Evolutionary conservation across 129 eudicot species (phyloP), one percentile per base, ranked within the genome.

Genomic region (Pseudognaphalium luteoalbum): DNA sequence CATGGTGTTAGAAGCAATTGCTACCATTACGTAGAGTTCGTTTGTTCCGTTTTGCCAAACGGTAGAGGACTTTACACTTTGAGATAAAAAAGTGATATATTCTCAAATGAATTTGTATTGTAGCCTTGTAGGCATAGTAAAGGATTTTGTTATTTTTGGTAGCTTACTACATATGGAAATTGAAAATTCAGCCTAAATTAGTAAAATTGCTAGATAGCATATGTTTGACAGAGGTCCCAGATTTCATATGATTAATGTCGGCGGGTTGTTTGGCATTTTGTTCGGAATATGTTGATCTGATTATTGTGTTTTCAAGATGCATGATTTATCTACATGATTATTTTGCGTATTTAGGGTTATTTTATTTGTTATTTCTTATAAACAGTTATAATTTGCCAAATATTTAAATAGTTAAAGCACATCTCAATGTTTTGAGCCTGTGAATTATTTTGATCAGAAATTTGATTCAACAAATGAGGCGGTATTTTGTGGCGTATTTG

Each of bases 401-500:
- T 11, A 39, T 39, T 1, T 8, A 66, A 66, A 66, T 22, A 19
- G 20, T 66, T 19, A 72, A 56, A 20, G 1, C 37, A 20, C 34
- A 10, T 59, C 35, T 57, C 14, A 19, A 20, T 79, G 57, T 77
- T 78, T 78, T 82, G 22, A 68, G 41, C 76, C 34, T 83, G 83
- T 65, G 75, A 74, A 71, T 79, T 71, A 80, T 83, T 86, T 65
- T 79, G 63, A 77, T 81, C 85, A 94, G 98, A 91, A 94, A 83
- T 94, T 94, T 81, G 66, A 83, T 64, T 85, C 93, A 59, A 84
- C 83, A 47, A 73, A 82, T 16, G 96, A 91, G 22, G 80, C 92
- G 29, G 80, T 90, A 56, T 94, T 94, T 76, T 94, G 98, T 39
- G 98, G 98, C 71, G 98, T 94, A 28, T 94, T 94, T 81, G 98